A percentile compares a stretch with the other conserved stretches of the same genome.
These are phyloP conservation scores for Backusella psychrophila DNA, from an alignment of 192 early-diverging fungal species.

Conservation along the genomic window DNA sequence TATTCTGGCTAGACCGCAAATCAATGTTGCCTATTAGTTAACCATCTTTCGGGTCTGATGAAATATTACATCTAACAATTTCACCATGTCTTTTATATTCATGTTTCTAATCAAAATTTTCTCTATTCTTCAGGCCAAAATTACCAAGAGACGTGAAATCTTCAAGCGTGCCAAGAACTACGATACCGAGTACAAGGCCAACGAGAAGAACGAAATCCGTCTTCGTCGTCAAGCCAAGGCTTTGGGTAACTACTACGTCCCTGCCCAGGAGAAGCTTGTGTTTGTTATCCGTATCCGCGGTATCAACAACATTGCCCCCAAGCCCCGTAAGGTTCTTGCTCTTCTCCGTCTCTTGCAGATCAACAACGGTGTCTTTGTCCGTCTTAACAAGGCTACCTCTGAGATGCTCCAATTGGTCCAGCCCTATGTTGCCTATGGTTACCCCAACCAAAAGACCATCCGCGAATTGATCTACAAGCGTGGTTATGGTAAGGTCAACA, in stretches of 20 bases:
- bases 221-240: constrained; percentile 92
- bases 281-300: constrained; percentile 99
- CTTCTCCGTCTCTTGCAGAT: constrained; percentile 98
- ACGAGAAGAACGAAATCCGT: constrained; percentile 88
- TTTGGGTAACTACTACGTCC: constrained; percentile 90
- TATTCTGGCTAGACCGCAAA: constrained; percentile 2
- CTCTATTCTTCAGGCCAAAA: constrained; percentile 36
- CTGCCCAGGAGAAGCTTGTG: constrained; percentile 94
- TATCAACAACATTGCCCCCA: constrained; percentile 99
- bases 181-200: constrained; percentile 92
- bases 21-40: constrained; percentile 3
- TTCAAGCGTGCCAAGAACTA: constrained; percentile 99
- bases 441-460: constrained; percentile 97
- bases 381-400: constrained; percentile 93
- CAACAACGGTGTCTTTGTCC: constrained; percentile 97
- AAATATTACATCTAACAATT: background rate
- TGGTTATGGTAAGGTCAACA: too few species aligned
- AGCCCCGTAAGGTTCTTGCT: constrained; percentile 99
- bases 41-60: constrained; percentile 4
- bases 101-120: background rate
- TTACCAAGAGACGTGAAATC: constrained; percentile 86
- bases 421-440: constrained; percentile 93
- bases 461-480: constrained; percentile 89
- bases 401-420: constrained; percentile 97
- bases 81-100: background rate